Percentiles rank a stretch among this genome's conserved stretches.
Conservation (phyloP, 2,329 filamentous ascomycete genomes). For the Huntiella abstrusa region DNA sequence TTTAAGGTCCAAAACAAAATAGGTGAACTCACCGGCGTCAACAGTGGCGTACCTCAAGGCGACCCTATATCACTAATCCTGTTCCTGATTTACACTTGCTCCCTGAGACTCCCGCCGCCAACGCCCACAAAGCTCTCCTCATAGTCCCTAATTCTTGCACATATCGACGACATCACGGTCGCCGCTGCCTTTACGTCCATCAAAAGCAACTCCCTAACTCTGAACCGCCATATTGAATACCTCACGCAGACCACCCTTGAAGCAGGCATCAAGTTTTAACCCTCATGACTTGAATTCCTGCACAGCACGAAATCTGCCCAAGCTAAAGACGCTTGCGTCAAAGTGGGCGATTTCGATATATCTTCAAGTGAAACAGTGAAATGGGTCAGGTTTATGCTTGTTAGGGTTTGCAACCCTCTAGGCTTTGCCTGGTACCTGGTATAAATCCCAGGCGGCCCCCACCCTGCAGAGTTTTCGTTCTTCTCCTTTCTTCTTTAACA, state of each 20-base stretch:
- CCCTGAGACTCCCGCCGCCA: not conserved
- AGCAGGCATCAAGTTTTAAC: not conserved
- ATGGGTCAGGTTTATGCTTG: too few species aligned
- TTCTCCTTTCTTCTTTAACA: too few species aligned
- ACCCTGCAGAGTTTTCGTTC: too few species aligned
- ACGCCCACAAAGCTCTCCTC: too few species aligned
- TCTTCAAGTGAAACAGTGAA: too few species aligned
- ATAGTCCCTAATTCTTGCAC: not conserved
- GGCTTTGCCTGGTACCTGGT: too few species aligned
- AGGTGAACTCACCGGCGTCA: not conserved
- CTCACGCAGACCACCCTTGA: too few species aligned
- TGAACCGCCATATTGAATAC: not conserved
- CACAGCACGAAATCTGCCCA: not conserved
- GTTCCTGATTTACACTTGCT: not conserved
- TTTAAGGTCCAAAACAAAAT: not conserved
- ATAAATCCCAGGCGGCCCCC: too few species aligned
- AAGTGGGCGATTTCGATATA: not conserved
- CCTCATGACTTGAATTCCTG: not conserved
- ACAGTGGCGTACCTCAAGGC: not conserved
- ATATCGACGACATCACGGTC: not conserved
- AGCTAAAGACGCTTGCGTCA: not conserved
- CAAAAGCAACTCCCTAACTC: not conserved
- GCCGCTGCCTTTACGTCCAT: not conserved
- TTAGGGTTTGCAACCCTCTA: too few species aligned
- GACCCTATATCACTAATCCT: not conserved